Conservation (phyloP, 805 yeast genomes). For the Yarrowia keelungensis region DNA sequence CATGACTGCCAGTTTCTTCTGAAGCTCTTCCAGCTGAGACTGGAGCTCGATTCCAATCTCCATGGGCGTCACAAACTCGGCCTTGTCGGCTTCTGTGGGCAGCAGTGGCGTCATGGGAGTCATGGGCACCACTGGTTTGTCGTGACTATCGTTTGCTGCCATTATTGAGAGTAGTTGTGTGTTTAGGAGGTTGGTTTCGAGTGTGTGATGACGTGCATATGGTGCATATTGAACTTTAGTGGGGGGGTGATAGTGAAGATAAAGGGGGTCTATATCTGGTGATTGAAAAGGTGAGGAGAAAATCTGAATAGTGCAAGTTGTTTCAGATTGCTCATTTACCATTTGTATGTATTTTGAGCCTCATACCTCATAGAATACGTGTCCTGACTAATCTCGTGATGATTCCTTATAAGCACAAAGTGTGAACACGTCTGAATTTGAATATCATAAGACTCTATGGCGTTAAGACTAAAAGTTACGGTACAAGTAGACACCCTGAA, state of each 20-base stretch:
- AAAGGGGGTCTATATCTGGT: too few species aligned
- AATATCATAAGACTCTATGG: too few species aligned
- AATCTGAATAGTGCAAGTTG: background rate
- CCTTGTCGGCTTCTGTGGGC: slow-evolving; percentile 33
- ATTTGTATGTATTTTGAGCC: background rate
- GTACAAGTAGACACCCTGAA: background rate
- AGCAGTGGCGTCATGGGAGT: slow-evolving; percentile 19
- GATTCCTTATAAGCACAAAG: too few species aligned
- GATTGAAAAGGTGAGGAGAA: background rate
- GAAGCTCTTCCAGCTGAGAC: slow-evolving; percentile 28
- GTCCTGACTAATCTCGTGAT: too few species aligned
- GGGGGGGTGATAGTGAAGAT: too few species aligned
- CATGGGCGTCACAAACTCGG: slow-evolving; percentile 35
- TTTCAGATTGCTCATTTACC: background rate
- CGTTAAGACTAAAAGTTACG: too few species aligned
- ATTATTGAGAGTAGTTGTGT: background rate
- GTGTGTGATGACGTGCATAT: background rate
- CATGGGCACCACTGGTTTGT: slow-evolving; percentile 9
- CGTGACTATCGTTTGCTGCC: background rate
- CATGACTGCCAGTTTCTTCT: slow-evolving; percentile 32
- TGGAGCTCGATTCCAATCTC: slow-evolving; percentile 31
- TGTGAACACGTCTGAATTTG: too few species aligned
- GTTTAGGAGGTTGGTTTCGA: slow-evolving; percentile 1
- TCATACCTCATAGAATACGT: background rate
- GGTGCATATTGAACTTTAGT: background rate